A percentile compares a stretch with the other conserved stretches of the same genome.
These are phyloP conservation scores for Posidonia australis DNA, from an alignment of 106 monocot species.

Conservation along the genomic window DNA sequence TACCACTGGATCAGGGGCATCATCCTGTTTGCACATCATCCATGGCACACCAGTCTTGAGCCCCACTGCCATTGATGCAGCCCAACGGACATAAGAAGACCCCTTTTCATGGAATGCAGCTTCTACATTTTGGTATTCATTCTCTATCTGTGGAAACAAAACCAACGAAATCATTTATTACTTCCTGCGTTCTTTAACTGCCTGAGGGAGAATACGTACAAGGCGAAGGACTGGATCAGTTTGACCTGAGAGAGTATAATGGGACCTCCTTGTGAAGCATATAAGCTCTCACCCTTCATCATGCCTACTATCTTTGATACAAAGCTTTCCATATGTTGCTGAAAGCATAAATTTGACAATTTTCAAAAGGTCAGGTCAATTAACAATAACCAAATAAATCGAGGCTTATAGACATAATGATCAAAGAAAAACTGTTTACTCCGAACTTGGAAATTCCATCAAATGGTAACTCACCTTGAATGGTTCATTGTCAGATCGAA, in stretches of 20 bases:
- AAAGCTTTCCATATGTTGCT: slow-evolving; percentile 16
- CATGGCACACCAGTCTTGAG: slow-evolving; percentile 85
- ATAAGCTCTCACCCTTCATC: slow-evolving; percentile 21
- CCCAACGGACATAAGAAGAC: slow-evolving; percentile 68
- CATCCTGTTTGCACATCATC: slow-evolving; percentile 96
- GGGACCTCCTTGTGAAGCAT: slow-evolving; percentile 29
- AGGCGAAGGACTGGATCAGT: neutral
- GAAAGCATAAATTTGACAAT: neutral
- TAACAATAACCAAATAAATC: too few species aligned
- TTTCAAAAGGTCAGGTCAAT: too few species aligned
- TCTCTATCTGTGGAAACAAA: slow-evolving; percentile 48
- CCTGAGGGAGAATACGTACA: too few species aligned
- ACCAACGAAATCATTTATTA: too few species aligned
- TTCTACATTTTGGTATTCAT: slow-evolving; percentile 67
- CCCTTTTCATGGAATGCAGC: slow-evolving; percentile 50
- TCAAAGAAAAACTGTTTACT: neutral
- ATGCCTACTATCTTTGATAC: slow-evolving; percentile 16
- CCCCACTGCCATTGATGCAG: slow-evolving; percentile 65
- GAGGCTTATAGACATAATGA: too few species aligned
- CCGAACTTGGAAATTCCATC: too few species aligned
- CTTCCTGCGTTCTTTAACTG: too few species aligned
- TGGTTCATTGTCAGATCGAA: slow-evolving; percentile 76
- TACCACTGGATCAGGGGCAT: slow-evolving; percentile 90
- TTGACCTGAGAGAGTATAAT: slow-evolving; percentile 23
- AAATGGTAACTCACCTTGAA: slow-evolving; percentile 53